Base-by-base conservation (phyloP, 495 filamentous ascomycete genomes). In the Letharia columbiana region DNA sequence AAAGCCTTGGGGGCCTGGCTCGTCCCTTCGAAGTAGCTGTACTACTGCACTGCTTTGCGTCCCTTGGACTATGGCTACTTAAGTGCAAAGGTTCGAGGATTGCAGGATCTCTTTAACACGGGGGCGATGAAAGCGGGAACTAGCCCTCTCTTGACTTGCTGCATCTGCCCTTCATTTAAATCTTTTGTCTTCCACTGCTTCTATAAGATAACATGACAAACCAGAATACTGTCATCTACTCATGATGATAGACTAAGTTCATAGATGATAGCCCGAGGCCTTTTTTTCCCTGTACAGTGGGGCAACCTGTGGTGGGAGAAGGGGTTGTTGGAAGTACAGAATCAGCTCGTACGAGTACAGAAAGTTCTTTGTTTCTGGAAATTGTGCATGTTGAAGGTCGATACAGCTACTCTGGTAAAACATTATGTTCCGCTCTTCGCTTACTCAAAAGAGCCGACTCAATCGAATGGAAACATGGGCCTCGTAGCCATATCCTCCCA, bases 311-410 rank as follows among this genome's bases (percentile, higher is more conserved):
- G 7, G 52, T 15, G 31, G 28, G 17, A 7, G 6, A 33, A 52
- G 4, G 23, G 49, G 23, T 56, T 4, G 28, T 7, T 28, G 49
- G 11, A 17, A 56, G 52, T 56, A 52, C 52, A 12, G 31, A 35
- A 18, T 33, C 12, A 33, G 31, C 52, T 28, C 13, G 31, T 56
- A n/a, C n/a, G n/a, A n/a, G n/a, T n/a, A 10, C 52, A 33, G 28
- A 33, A 56, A 18, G 28, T 18, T 13, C 2, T 49, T 49, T 8
- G 17, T 20, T 13, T 28, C 4, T 11, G 10, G n/a, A 37, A 37
- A 37, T 23, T 37, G 33, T 18, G 15, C 4, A 37, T 18, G 28
- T 96, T 89, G 1, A 54, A 31, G 28, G 28, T 11, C 12, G 0
- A 28, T 28, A 23, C 9, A 83, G 87, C 52, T 56, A 11, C 23